Base-by-base conservation (phyloP, 2,329 filamentous ascomycete genomes). In the Mollisia scopiformis region DNA sequence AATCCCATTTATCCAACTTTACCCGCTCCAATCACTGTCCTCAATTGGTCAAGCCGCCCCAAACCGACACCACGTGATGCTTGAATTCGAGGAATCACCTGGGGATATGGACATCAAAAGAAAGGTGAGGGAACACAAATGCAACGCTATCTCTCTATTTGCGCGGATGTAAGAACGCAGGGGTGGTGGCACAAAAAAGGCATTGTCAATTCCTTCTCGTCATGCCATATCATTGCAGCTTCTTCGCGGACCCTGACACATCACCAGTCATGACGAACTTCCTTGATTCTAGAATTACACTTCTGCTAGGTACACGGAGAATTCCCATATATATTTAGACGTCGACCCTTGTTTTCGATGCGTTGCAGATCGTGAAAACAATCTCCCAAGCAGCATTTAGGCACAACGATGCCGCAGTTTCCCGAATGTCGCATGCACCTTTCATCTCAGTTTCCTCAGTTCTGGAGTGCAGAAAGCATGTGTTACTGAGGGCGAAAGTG, bases 1-100 rank as follows among this genome's bases (percentile, higher is more conserved):
- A 35, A 41, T 6, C 16, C n/a, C 39, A 59, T 65, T 64, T 65
- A 64, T 33, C 62, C 62, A 58, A 53, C 19, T 59, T 68, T 68
- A 70, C 41, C 66, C 66, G 68, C 62, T 16, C 68, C 67, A 70
- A 69, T 70, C 56, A 68, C 1, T 10, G 19, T 1, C 35, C 2
- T 55, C 47, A 52, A 49, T 57, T 49, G 30, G 25, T 16, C 11
- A 50, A 39, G 8, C 25, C 53, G 46, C 6, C 23, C n/a, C 11
- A 43, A 33, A 51, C 28, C 27, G 30, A 19, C 19, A 27, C 10
- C 43, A 51, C 43, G 49, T 25, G 25, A 49, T 27, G 16, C 14
- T 8, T 13, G 11, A 16, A 27, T 49, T 30, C 46, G 13, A 31
- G 23, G 8, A 30, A 19, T 30, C 13, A 46, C n/a, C 23, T 46